phyloP scores from a whole-genome alignment of 805 yeast genomes.

The Wickerhamomyces bovis region DNA sequence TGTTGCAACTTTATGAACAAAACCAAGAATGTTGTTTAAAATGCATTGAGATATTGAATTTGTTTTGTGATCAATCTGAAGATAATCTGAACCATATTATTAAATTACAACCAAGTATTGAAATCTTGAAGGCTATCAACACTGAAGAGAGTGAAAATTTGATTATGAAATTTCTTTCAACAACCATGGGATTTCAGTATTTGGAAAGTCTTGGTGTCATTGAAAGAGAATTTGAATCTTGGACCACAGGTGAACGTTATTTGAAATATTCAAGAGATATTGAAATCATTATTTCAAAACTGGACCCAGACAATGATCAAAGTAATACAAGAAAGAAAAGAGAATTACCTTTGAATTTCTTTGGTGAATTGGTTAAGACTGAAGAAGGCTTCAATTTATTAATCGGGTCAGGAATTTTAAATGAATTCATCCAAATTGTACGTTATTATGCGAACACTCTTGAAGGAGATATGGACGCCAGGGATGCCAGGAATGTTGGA shows the following conservation, averaged over 20 bases:
- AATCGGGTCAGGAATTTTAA: conserved; percentile 41
- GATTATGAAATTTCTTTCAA: conserved; percentile 56
- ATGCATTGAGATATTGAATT: conserved; percentile 51
- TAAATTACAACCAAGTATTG: conserved; percentile 47
- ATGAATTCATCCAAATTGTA: conserved; percentile 31
- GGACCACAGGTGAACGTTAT: conserved; percentile 47
- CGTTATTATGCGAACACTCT: conserved; percentile 26
- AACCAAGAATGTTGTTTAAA: conserved; percentile 46
- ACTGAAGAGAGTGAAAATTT: conserved; percentile 41
- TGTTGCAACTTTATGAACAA: conserved; percentile 66
- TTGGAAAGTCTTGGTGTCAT: conserved; percentile 54
- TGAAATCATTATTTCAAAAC: conserved; percentile 32
- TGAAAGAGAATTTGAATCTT: conserved; percentile 56
- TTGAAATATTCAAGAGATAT: conserved; percentile 41
- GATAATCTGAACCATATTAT: conserved; percentile 47
- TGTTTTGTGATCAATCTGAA: conserved; percentile 45
- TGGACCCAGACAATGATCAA: conserved; percentile 15
- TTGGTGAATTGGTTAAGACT: conserved; percentile 73
- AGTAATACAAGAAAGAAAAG: conserved; percentile 5
- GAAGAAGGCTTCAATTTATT: conserved; percentile 70
- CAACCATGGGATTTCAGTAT: conserved; percentile 64
- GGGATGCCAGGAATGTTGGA: conserved; percentile 25
- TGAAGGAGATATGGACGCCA: conserved; percentile 13
- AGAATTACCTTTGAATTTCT: conserved; percentile 59
- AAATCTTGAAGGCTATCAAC: conserved; percentile 13